Evolutionary conservation across 345 rosid species (phyloP).

Genomic region (Trapa bicornis): DNA sequence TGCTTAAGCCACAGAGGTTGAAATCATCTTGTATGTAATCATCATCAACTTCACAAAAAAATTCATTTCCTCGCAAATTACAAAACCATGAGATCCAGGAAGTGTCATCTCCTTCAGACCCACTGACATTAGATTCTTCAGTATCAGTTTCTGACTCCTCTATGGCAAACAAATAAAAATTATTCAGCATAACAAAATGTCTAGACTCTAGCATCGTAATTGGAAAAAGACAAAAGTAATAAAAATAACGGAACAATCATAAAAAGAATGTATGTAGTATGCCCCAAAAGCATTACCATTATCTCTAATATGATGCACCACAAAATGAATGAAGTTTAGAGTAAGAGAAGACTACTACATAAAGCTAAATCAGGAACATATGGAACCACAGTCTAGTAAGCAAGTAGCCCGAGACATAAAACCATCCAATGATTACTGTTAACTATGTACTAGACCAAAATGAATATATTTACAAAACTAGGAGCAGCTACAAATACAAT

Average conservation of each 20-base stretch:
- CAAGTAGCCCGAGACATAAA: background rate
- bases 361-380: background rate
- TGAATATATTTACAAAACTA: background rate
- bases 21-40: slow-evolving; percentile 97
- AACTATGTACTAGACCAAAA: background rate
- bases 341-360: background rate
- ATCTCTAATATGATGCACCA: background rate
- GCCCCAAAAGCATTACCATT: background rate
- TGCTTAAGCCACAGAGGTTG: slow-evolving; percentile 85
- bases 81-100: slow-evolving; percentile 99
- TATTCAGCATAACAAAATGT: background rate
- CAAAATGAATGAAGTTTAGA: background rate
- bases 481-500: background rate
- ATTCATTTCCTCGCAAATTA: slow-evolving; percentile 87
- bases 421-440: background rate
- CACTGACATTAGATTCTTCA: slow-evolving; percentile 93
- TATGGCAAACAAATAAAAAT: slow-evolving; percentile 12
- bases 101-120: slow-evolving; percentile 94
- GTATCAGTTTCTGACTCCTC: slow-evolving; percentile 89
- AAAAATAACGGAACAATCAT: background rate
- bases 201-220: background rate
- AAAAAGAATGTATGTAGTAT: background rate
- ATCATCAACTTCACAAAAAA: slow-evolving; percentile 98
- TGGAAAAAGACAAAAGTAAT: background rate
- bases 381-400: background rate